Percentiles rank a stretch among this genome's conserved stretches.
These are phyloP conservation scores for Fusarium paranaense DNA, from an alignment of 2,329 filamentous ascomycete genomes.

Conservation along the genomic window DNA sequence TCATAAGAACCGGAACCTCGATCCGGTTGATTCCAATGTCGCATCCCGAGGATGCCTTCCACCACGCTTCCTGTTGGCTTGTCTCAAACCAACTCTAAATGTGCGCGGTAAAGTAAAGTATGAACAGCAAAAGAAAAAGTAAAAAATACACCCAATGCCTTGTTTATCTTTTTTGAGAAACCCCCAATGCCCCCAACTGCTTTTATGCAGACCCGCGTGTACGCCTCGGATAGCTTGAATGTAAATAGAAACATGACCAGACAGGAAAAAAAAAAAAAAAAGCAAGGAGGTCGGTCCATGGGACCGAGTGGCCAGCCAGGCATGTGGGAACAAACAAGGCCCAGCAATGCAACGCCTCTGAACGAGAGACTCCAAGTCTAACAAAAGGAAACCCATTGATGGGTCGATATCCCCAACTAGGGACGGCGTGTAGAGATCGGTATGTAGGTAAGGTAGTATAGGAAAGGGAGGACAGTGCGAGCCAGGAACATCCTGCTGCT, in stretches of 20 bases:
- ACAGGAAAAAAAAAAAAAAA: background rate
- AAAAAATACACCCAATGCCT: constrained; percentile 30
- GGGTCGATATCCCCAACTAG: background rate
- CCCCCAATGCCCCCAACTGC: constrained; percentile 28
- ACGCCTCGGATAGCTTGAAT: constrained; percentile 22
- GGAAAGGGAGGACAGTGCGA: constrained; percentile 9
- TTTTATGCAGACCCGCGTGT: constrained; percentile 26
- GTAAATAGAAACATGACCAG: background rate
- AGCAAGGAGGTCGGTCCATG: background rate
- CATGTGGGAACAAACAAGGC: background rate
- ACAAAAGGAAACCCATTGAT: constrained; percentile 32
- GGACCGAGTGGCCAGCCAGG: constrained; percentile 6
- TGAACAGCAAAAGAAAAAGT: background rate
- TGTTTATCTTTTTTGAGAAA: constrained; percentile 30
- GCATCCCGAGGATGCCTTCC: background rate
- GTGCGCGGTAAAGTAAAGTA: background rate
- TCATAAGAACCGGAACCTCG: constrained; percentile 28
- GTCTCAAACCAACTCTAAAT: constrained; percentile 3
- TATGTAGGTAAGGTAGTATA: background rate
- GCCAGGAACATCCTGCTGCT: background rate
- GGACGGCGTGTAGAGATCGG: background rate
- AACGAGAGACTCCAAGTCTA: constrained; percentile 14
- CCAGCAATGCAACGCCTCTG: constrained; percentile 5
- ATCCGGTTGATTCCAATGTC: constrained; percentile 25
- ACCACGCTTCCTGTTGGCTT: background rate